These are phyloP conservation scores for Candida nanaspora DNA, from an alignment of 805 yeast species.

Conservation along the genomic window DNA sequence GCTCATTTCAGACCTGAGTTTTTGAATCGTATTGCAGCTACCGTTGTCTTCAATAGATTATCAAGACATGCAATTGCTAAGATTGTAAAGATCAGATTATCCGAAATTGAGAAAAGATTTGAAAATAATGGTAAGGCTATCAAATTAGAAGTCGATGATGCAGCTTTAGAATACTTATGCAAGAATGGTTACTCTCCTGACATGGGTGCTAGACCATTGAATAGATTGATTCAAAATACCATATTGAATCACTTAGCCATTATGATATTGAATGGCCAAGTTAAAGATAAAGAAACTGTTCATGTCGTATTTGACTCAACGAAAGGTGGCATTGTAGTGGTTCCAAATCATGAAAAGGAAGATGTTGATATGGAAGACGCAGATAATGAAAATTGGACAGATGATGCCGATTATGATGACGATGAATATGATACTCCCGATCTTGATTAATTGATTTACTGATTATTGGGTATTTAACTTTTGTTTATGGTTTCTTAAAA, in stretches of 20 bases:
- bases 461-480: too few species aligned
- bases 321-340: constrained; percentile 59
- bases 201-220: constrained; percentile 95
- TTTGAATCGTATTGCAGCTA: constrained; percentile 90
- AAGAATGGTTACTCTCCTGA: constrained; percentile 85
- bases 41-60: constrained; percentile 86
- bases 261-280: constrained; percentile 79
- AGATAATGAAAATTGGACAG: constrained; percentile 46
- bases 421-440: constrained; percentile 15
- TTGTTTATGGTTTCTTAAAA: too few species aligned
- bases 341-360: constrained; percentile 75
- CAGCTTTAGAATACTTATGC: constrained; percentile 76
- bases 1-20: constrained; percentile 96
- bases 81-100: constrained; percentile 80
- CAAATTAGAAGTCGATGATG: constrained; percentile 62
- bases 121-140: constrained; percentile 76
- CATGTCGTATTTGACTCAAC: constrained; percentile 36
- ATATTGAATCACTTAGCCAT: constrained; percentile 84
- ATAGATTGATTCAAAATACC: constrained; percentile 84
- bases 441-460: constrained; percentile 11
- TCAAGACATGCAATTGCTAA: constrained; percentile 87
- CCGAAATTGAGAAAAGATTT: constrained; percentile 82
- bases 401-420: constrained; percentile 56
- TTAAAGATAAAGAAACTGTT: constrained; percentile 84
- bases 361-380: constrained; percentile 45